Percentiles rank a stretch among this genome's conserved stretches.
These are phyloP conservation scores for Elongisporangium prolatum DNA, from an alignment of 352 stramenopile species.

Conservation along the genomic window DNA sequence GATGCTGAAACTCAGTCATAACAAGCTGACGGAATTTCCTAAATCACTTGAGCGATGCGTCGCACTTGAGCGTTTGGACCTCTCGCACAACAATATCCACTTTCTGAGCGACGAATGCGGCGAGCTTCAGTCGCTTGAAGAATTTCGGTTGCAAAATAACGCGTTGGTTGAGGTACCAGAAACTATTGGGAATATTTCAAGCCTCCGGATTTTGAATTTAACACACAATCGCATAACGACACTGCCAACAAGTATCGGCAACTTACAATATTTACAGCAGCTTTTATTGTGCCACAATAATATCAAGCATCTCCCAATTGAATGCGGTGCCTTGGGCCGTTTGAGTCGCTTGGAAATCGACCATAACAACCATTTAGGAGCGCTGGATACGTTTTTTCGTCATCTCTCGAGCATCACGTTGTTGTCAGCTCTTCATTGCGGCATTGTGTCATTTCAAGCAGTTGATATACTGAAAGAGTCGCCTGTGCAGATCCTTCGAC, in stretches of 20 bases:
- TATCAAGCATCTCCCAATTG: conserved; percentile 32
- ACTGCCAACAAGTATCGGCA: conserved; percentile 35
- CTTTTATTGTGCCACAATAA: conserved; percentile 39
- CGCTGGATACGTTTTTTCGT: conserved; percentile 31
- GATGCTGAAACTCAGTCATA: conserved; percentile 49
- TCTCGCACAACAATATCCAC: conserved; percentile 44
- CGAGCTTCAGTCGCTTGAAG: conserved; percentile 26
- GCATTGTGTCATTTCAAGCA: conserved; percentile 34
- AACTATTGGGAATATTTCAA: conserved; percentile 25
- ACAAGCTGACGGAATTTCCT: conserved; percentile 33
- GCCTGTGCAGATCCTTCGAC: conserved; percentile 26
- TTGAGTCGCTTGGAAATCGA: conserved; percentile 34
- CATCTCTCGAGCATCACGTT: conserved; percentile 19
- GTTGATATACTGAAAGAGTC: conserved; percentile 39
- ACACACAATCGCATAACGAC: conserved; percentile 35
- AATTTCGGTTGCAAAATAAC: conserved; percentile 44
- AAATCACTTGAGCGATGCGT: conserved; percentile 48
- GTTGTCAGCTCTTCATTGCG: conserved; percentile 35
- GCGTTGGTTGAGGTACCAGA: conserved; percentile 30
- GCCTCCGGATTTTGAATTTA: conserved; percentile 31
- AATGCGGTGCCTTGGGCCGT: conserved; percentile 24
- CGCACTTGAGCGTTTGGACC: conserved; percentile 33
- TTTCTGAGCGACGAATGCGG: conserved; percentile 36
- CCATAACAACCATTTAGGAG: conserved; percentile 30
- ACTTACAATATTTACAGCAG: conserved; percentile 30